phyloP scores from a whole-genome alignment of 2,329 filamentous ascomycete genomes.

The Kalaharituber pfeilii region DNA sequence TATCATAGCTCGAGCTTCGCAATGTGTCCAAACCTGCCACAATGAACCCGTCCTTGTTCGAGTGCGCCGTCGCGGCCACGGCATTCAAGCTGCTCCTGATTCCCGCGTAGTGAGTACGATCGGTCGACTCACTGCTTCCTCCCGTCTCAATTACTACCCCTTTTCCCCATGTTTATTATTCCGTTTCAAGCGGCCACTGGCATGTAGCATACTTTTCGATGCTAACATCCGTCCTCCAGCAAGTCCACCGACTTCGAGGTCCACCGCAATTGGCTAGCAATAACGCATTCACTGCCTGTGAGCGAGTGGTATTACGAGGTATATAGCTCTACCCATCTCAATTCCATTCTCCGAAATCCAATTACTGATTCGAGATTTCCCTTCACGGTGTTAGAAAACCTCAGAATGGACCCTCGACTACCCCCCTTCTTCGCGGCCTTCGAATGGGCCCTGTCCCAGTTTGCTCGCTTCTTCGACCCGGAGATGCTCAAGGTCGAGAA shows the following conservation, averaged over 20 bases:
- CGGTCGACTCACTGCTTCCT: constrained; percentile 3
- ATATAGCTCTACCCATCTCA: constrained; percentile 12
- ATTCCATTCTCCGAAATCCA: background rate
- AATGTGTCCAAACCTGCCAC: too few species aligned
- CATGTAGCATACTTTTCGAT: too few species aligned
- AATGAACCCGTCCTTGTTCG: constrained; percentile 58
- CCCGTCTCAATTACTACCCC: constrained; percentile 13
- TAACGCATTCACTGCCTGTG: constrained; percentile 74
- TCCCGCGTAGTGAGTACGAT: constrained; percentile 65
- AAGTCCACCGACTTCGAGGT: constrained; percentile 99
- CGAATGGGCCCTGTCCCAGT: constrained; percentile 77
- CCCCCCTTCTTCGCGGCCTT: constrained; percentile 97
- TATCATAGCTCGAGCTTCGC: too few species aligned
- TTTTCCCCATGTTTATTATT: too few species aligned
- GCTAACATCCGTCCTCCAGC: constrained; percentile 36
- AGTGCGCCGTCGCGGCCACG: constrained; percentile 70
- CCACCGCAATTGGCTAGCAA: constrained; percentile 94
- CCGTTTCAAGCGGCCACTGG: background rate
- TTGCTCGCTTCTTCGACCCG: constrained; percentile 58
- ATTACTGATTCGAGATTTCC: constrained; percentile 1
- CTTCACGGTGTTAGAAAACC: constrained; percentile 42
- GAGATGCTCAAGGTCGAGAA: constrained; percentile 68
- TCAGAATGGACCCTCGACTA: constrained; percentile 99
- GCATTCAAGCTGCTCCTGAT: constrained; percentile 85
- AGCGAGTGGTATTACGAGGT: constrained; percentile 90